A percentile compares a stretch with the other conserved stretches of the same genome.
phyloP scores from a whole-genome alignment of 768 basidiomycete genomes.

The Termitomyces sp. region DNA sequence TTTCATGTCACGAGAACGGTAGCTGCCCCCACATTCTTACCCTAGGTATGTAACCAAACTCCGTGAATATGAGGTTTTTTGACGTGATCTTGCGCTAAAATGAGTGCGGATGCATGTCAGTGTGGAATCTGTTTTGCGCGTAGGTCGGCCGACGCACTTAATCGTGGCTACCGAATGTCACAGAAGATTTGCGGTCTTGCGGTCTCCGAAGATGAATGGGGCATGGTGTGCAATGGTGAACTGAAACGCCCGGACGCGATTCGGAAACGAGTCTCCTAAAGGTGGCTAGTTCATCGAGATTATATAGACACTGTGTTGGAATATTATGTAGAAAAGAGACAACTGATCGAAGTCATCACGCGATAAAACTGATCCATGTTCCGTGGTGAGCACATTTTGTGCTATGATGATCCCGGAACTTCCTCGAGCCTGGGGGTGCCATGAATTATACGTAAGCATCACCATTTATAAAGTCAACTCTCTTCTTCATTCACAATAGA shows the following conservation, averaged over 20 bases:
- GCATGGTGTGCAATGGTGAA: neutral
- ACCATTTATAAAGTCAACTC: slow-evolving; percentile 9
- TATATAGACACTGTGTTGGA: too few relatives aligned
- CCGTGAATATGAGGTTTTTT: neutral
- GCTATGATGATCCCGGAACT: slow-evolving; percentile 4
- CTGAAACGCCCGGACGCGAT: neutral
- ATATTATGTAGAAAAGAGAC: neutral
- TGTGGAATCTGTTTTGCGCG: too few relatives aligned
- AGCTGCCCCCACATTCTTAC: neutral
- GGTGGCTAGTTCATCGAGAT: neutral
- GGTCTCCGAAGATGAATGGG: too few relatives aligned
- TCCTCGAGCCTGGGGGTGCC: neutral
- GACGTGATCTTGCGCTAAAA: too few relatives aligned
- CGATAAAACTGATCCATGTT: slow-evolving; percentile 18
- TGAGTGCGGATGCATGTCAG: too few relatives aligned
- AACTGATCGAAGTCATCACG: neutral
- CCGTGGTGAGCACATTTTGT: too few relatives aligned
- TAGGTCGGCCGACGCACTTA: too few relatives aligned
- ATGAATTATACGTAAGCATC: slow-evolving; percentile 14
- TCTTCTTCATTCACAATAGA: neutral
- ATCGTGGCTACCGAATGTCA: too few relatives aligned
- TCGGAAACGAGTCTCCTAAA: neutral
- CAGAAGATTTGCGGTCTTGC: too few relatives aligned
- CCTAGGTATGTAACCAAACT: neutral
- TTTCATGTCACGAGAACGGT: neutral